Evolutionary conservation across 208 protist genomes (phyloP).

Genomic region (Leishmania tarentolae): DNA sequence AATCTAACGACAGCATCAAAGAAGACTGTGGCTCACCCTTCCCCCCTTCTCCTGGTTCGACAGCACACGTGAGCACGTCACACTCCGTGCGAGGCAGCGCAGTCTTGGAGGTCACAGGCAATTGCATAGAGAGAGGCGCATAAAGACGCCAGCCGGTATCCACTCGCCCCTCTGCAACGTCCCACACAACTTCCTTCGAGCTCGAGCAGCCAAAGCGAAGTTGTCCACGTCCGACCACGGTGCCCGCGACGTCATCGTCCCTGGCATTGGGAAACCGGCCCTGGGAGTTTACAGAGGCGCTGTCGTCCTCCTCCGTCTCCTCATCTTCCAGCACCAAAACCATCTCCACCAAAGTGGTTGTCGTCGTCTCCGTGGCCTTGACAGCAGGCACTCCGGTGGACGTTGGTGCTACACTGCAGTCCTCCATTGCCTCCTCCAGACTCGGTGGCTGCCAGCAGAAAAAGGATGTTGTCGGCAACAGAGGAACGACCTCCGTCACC

Average conservation of each 20-base stretch:
- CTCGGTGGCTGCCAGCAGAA: constrained; percentile 24
- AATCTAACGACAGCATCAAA: constrained; percentile 2
- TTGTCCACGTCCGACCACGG: constrained; percentile 8
- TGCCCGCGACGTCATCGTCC: background rate
- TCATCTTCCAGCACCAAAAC: constrained; percentile 5
- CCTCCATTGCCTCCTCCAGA: background rate
- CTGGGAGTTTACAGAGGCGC: background rate
- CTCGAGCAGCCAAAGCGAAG: constrained; percentile 3
- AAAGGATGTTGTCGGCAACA: constrained; percentile 8
- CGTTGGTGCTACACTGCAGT: no score
- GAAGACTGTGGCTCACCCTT: background rate
- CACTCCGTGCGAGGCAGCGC: background rate
- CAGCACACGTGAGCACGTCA: background rate
- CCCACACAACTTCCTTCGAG: constrained; percentile 9
- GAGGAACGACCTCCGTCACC: constrained; percentile 3
- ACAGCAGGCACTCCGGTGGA: background rate
- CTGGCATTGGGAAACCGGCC: background rate
- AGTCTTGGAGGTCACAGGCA: constrained; percentile 10
- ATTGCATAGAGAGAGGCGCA: constrained; percentile 9
- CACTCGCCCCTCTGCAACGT: constrained; percentile 11
- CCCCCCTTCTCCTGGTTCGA: background rate
- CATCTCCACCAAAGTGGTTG: constrained; percentile 8
- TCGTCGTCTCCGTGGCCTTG: background rate
- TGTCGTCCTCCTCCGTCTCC: background rate
- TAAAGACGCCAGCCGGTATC: constrained; percentile 26